Evolutionary conservation across 176 grass and related monocot species (phyloP).

Genomic region (Dactylis glomerata): DNA sequence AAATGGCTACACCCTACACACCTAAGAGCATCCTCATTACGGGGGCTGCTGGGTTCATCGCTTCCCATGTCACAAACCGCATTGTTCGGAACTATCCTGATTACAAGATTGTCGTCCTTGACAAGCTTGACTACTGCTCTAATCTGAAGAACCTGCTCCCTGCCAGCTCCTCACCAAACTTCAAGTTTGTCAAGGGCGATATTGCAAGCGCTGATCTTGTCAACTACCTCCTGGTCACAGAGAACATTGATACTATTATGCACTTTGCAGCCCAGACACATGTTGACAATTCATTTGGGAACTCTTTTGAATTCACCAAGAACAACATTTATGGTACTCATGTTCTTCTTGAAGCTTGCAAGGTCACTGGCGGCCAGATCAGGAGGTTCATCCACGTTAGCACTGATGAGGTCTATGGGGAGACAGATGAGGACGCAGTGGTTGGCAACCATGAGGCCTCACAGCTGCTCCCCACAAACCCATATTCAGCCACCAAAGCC

Average conservation of each 20-base stretch:
- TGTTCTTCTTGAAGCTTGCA: constrained; percentile 86
- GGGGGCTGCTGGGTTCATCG: constrained; percentile 77
- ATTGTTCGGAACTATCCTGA: constrained; percentile 68
- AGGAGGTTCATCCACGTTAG: constrained; percentile 86
- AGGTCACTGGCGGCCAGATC: constrained; percentile 79
- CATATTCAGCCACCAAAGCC: constrained; percentile 85
- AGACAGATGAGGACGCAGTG: constrained; percentile 76
- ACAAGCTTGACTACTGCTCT: constrained; percentile 96
- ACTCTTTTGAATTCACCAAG: constrained; percentile 87
- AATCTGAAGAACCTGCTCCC: constrained; percentile 77
- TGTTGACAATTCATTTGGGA: constrained; percentile 87
- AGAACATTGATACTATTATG: constrained; percentile 92
- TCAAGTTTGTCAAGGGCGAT: constrained; percentile 90
- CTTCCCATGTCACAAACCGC: constrained; percentile 75
- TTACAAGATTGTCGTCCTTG: constrained; percentile 85
- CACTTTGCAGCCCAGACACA: constrained; percentile 88
- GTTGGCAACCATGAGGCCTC: constrained; percentile 87
- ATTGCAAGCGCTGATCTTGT: constrained; percentile 86
- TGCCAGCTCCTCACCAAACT: constrained; percentile 60
- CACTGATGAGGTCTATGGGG: constrained; percentile 89
- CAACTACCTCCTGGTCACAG: constrained; percentile 82
- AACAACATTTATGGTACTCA: constrained; percentile 88
- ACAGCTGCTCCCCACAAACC: constrained; percentile 81
- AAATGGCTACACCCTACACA: constrained; percentile 43
- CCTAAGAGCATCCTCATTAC: constrained; percentile 87